Evolutionary conservation across 2,329 filamentous ascomycete species (phyloP).

Genomic region (Pseudocercospora musae): DNA sequence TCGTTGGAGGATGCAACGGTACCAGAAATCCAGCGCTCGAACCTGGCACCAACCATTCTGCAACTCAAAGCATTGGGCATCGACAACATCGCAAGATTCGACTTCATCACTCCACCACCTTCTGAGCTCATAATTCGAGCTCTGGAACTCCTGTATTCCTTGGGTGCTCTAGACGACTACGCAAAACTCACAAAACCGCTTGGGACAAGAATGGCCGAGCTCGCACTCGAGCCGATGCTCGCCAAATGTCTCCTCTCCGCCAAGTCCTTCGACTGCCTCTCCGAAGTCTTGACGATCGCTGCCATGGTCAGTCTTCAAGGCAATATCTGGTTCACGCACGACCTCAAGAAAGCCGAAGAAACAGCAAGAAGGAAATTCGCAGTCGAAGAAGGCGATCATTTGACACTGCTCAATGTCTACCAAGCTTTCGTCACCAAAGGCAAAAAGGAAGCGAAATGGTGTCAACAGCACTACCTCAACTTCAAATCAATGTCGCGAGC

Average conservation of each 20-base stretch:
- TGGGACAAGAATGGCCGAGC: conserved; percentile 87
- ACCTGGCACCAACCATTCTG: conserved; percentile 81
- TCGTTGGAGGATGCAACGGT: conserved; percentile 67
- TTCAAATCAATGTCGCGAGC: conserved; percentile 79
- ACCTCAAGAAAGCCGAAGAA: conserved; percentile 72
- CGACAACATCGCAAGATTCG: conserved; percentile 87
- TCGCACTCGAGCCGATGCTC: conserved; percentile 94
- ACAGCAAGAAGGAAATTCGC: conserved; percentile 76
- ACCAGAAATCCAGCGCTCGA: conserved; percentile 89
- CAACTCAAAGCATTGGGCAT: conserved; percentile 94
- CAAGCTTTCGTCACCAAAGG: conserved; percentile 81
- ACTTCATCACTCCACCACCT: conserved; percentile 82
- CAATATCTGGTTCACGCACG: conserved; percentile 76
- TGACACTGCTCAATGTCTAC: conserved; percentile 92
- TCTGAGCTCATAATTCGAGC: conserved; percentile 80
- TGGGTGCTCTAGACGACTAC: conserved; percentile 84
- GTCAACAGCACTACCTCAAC: conserved; percentile 80
- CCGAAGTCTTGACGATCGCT: conserved; percentile 84
- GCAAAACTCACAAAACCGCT: conserved; percentile 85
- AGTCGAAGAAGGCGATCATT: conserved; percentile 87
- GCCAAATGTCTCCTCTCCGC: conserved; percentile 80
- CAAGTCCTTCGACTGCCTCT: conserved; percentile 70
- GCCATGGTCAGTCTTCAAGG: conserved; percentile 90
- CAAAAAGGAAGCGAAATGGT: conserved; percentile 80
- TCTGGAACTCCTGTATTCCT: conserved; percentile 79